Conservation (phyloP, 2,329 filamentous ascomycete species). For the Nothopassalora personata region DNA sequence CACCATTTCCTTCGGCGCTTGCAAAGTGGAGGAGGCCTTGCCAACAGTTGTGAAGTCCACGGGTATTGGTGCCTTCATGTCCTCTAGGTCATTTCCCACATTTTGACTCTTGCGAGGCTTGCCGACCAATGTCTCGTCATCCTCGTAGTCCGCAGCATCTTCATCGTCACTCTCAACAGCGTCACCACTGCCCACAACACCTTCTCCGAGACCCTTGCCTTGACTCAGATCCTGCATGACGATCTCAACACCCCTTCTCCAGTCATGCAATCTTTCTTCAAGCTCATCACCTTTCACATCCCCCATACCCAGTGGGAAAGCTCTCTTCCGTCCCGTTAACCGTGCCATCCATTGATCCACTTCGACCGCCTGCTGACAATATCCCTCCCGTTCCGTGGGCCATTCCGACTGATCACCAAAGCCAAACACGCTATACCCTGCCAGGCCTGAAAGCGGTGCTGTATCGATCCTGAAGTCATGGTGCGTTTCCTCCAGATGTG, state of each 20-base stretch:
- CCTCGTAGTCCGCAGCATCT: constrained; percentile 52
- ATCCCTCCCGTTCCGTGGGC: constrained; percentile 85
- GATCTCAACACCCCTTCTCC: constrained; percentile 68
- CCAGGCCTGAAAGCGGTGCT: constrained; percentile 65
- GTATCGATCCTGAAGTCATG: constrained; percentile 96
- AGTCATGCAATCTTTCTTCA: constrained; percentile 63
- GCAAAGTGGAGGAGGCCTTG: constrained; percentile 44
- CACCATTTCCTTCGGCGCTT: constrained; percentile 79
- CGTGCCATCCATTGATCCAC: constrained; percentile 97
- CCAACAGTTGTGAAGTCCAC: constrained; percentile 80
- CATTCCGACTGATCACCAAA: constrained; percentile 88
- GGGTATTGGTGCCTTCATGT: constrained; percentile 63
- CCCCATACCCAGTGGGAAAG: constrained; percentile 82
- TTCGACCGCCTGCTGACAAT: constrained; percentile 86
- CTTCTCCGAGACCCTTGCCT: constrained; percentile 54
- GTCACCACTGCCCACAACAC: constrained; percentile 75
- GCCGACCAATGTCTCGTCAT: constrained; percentile 36
- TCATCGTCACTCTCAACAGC: constrained; percentile 80
- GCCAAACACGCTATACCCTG: constrained; percentile 91
- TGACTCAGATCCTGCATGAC: constrained; percentile 57
- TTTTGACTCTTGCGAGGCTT: constrained; percentile 37
- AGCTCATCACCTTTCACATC: constrained; percentile 67
- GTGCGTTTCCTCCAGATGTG: constrained; percentile 85
- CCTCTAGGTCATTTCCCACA: constrained; percentile 71
- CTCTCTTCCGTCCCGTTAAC: constrained; percentile 76